Percentiles rank a stretch among this genome's conserved stretches.
Conservation (phyloP, 139 green algal genomes). For the Edaphochlamys debaryana region DNA sequence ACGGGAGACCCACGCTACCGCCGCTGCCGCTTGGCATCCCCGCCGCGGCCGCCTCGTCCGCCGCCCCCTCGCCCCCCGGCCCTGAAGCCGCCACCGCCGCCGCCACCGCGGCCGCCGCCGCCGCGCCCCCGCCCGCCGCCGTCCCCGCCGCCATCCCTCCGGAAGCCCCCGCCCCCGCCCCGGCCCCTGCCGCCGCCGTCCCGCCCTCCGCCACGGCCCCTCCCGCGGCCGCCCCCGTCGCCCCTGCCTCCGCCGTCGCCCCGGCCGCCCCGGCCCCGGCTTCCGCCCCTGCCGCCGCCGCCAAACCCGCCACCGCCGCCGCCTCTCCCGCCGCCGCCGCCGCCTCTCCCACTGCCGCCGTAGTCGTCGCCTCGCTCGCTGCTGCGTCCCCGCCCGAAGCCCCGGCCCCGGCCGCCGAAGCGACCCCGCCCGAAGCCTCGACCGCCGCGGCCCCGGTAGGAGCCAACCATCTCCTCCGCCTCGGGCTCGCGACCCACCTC, state of each 20-base stretch:
- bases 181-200: neutral
- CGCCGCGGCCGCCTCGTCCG: too few species aligned
- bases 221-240: constrained; percentile 8
- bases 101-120: neutral
- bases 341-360: neutral
- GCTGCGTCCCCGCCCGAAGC: constrained; percentile 3
- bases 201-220: neutral
- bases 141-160: neutral
- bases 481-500: constrained; percentile 71
- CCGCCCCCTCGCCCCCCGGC: neutral
- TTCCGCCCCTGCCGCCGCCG: constrained; percentile 12
- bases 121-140: neutral
- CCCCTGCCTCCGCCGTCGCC: neutral
- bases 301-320: neutral
- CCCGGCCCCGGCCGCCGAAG: neutral
- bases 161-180: constrained; percentile 1
- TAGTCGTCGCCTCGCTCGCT: neutral
- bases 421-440: neutral
- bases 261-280: neutral
- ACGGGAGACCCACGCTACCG: too few species aligned
- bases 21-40: too few species aligned
- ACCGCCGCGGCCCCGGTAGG: constrained; percentile 15
- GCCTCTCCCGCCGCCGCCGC: neutral
- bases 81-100: neutral
- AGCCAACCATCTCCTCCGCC: constrained; percentile 57